Evolutionary conservation across 2,329 filamentous ascomycete species (phyloP), one percentile per base, ranked within the genome.

Genomic region (Pyrenophora teres): DNA sequence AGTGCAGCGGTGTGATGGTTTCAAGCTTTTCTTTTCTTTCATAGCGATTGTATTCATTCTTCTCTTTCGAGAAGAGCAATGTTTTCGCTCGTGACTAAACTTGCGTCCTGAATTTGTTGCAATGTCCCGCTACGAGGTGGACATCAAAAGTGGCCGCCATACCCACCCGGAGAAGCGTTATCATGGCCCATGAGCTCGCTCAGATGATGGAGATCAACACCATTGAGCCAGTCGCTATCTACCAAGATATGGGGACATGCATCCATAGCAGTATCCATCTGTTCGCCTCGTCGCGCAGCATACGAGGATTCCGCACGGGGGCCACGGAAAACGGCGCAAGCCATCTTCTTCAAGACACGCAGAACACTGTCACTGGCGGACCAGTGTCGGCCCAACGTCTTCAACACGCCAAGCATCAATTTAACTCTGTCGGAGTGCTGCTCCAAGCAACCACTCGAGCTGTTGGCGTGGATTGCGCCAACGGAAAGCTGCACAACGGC

Each of bases 401-500:
- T 63, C 38, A 60, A 49, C 27, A 63, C 50, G 0, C 59, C 59
- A 0, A 55, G 38, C 8, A 63, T 48, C 18, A 63, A 27, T 23
- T 59, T 59, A 9, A 63, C 52, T 7, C 57, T 38, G 13, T 63
- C 59, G 2, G 32, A 43, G 30, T 63, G 59, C 38, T 63, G 57
- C n/a, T 53, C 57, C 30, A 63, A n/a, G 31, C 59, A 61, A 21
- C 27, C 5, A 6, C 45, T 36, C 3, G 36, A 12, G 8, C 30
- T 49, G 32, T 42, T 45, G 13, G 44, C 37, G 21, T 61, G 59
- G 12, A 54, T 46, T 3, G 81, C 81, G 82, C 89, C 92, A 44
- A 87, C 87, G 57, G 87, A 89, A 88, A 66, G 52, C 39, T 66
- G 57, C 5, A 66, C 60, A 15, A 64, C 51, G 16, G 60, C 52